phyloP scores from a whole-genome alignment of 2,329 filamentous ascomycete genomes.

The Cordyceps javanica region DNA sequence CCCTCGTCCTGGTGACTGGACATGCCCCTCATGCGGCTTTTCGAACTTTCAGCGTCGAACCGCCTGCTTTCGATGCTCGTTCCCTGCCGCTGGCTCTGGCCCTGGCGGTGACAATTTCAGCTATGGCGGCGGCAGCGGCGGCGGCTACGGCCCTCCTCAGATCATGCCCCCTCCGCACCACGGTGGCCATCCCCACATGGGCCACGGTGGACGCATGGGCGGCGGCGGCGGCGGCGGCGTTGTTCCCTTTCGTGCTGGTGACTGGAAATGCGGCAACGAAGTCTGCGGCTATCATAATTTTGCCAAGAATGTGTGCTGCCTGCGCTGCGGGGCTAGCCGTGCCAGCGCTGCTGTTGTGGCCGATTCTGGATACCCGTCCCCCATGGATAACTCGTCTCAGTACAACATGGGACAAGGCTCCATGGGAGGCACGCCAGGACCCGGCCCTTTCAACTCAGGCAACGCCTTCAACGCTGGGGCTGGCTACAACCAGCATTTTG shows the following conservation, averaged over 20 bases:
- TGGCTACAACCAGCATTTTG: conserved; percentile 74
- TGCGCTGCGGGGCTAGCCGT: conserved; percentile 91
- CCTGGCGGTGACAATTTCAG: conserved; percentile 62
- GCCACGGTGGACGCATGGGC: conserved; percentile 62
- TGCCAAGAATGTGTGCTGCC: conserved; percentile 96
- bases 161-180: conserved; percentile 71
- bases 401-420: conserved; percentile 82
- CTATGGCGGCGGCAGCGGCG: conserved; percentile 21
- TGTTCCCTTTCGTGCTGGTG: conserved; percentile 94
- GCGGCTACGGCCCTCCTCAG: conserved; percentile 58
- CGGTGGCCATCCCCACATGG: conserved; percentile 45
- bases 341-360: conserved; percentile 91
- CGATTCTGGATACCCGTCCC: conserved; percentile 83
- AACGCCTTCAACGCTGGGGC: conserved; percentile 61
- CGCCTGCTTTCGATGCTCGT: conserved; percentile 97
- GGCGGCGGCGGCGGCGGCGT: conserved; percentile 68
- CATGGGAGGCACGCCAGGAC: conserved; percentile 78
- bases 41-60: conserved; percentile 99
- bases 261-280: conserved; percentile 98
- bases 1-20: conserved; percentile 96
- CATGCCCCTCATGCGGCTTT: conserved; percentile 96
- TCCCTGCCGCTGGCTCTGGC: conserved; percentile 82
- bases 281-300: conserved; percentile 99
- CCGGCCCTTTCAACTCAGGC: conserved; percentile 66
- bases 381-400: conserved; percentile 78